These are phyloP conservation scores for Trichoderma virens DNA, from an alignment of 495 filamentous ascomycete species.

Conservation along the genomic window DNA sequence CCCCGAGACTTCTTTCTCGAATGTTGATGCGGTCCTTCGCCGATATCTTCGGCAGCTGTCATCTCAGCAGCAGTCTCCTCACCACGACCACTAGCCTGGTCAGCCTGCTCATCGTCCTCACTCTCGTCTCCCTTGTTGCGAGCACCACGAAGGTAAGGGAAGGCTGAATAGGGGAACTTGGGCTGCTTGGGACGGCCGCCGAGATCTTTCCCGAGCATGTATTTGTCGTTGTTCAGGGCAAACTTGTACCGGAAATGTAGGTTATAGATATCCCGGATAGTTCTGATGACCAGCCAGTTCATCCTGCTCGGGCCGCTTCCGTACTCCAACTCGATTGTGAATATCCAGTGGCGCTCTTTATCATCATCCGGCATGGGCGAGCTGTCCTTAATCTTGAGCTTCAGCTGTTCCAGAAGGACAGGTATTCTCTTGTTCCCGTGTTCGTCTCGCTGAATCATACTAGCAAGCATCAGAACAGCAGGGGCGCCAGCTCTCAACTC, in stretches of 20 bases:
- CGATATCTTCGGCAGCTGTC: constrained; percentile 34
- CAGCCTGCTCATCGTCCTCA: constrained; percentile 63
- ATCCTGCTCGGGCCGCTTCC: constrained; percentile 91
- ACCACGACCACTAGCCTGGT: constrained; percentile 34
- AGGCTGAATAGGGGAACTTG: constrained; percentile 80
- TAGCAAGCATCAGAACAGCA: constrained; percentile 85
- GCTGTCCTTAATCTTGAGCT: constrained; percentile 78
- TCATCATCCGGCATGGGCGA: constrained; percentile 48
- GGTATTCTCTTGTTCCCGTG: constrained; percentile 92
- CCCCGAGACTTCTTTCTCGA: constrained; percentile 59
- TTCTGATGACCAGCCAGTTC: constrained; percentile 91
- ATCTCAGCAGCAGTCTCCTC: constrained; percentile 40
- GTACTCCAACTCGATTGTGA: constrained; percentile 92
- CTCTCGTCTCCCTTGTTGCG: constrained; percentile 62
- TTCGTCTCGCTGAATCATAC: constrained; percentile 95
- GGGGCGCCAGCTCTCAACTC: constrained; percentile 88
- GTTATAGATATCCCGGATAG: constrained; percentile 83
- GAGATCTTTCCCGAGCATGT: constrained; percentile 41
- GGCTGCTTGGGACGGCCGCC: constrained; percentile 63
- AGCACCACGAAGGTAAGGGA: constrained; percentile 80
- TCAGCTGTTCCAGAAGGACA: constrained; percentile 89
- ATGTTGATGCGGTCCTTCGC: constrained; percentile 26
- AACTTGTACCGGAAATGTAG: constrained; percentile 89
- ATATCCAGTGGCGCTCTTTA: constrained; percentile 75
- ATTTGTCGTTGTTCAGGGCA: constrained; percentile 70